Evolutionary conservation across 805 yeast genomes (phyloP), one percentile per base, ranked within the genome.

Genomic region (Lipomyces yamadae): DNA sequence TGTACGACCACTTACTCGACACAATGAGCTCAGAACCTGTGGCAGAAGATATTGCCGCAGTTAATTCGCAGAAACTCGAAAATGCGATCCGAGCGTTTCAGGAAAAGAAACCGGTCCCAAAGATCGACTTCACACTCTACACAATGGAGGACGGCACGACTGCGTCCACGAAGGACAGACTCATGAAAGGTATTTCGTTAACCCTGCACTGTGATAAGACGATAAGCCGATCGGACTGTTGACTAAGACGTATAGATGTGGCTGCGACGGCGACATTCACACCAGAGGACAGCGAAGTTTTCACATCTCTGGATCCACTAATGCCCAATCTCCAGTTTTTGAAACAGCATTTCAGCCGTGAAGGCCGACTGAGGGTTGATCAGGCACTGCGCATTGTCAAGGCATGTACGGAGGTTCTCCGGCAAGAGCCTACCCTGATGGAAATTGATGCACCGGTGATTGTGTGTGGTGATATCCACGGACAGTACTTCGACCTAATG

Each of bases 381-480:
- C 98, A 94, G 76, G 91, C 91, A 0, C 72, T 88, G 56, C 81
- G 81, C 56, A 93, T 94, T 62, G 76, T 94, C 54, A 75, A 80
- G 24, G 81, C 81, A 77, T 96, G 96, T 7, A 87, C 92, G 0
- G 81, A 80, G 30, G 76, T 88, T 6, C 81, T 95, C 64, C 76
- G 83, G 13, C 76, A 78, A 50, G 98, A 94, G 74, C 96, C 97
- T 4, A 94, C 90, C 73, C 76, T 94, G 72, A 80, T 94, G 61
- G 83, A 83, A 24, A 89, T 95, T 1, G 93, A 92, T 2, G 96
- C 97, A 0, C 99, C 98, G 0, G 91, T 94, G 2, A 93, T 97
- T 0, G 92, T 94, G 2, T 92, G 98, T 80, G 99, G 99, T 64
- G 98, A 94, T 78, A 84, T 93, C n/a, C 98, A 94, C 78, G 99